These are phyloP conservation scores for Solanum clarkiae DNA, from an alignment of 257 asterid species.

Conservation along the genomic window DNA sequence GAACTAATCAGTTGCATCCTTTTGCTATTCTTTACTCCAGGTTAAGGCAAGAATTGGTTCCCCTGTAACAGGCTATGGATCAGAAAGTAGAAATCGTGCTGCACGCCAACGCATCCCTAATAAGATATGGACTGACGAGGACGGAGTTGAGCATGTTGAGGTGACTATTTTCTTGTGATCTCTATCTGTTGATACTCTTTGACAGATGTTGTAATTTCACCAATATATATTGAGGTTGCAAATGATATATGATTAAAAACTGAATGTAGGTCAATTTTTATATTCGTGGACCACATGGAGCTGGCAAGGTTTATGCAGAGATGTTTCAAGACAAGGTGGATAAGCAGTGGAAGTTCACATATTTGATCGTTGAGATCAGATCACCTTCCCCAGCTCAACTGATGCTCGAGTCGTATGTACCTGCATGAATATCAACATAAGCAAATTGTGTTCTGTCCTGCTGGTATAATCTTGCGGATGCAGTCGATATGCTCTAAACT, in stretches of 20 bases:
- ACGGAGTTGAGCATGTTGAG: constrained; percentile 76
- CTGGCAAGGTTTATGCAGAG: constrained; percentile 72
- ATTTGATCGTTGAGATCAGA: constrained; percentile 61
- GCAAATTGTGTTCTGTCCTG: not conserved
- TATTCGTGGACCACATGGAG: constrained; percentile 86
- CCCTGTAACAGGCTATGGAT: constrained; percentile 82
- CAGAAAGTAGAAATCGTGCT: constrained; percentile 91
- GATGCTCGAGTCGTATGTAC: constrained; percentile 91
- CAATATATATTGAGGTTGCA: not conserved
- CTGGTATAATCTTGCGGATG: not conserved
- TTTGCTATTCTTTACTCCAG: constrained; percentile 23
- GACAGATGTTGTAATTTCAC: not conserved
- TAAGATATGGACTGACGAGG: constrained; percentile 76
- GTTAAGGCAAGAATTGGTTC: constrained; percentile 76
- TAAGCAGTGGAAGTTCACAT: constrained; percentile 83
- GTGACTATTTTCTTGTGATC: constrained; percentile 12
- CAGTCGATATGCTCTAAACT: not conserved
- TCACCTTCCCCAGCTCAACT: constrained; percentile 68
- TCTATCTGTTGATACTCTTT: not conserved
- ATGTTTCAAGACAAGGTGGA: constrained; percentile 86
- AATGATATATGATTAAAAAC: not conserved
- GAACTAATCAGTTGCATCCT: not conserved
- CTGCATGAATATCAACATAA: constrained; percentile 32
- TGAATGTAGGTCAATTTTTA: constrained; percentile 66
- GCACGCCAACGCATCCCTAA: constrained; percentile 90